A percentile compares a stretch with the other conserved stretches of the same genome.
Conservation (phyloP, 2,329 filamentous ascomycete genomes). For the Lasiodiplodia sp. region DNA sequence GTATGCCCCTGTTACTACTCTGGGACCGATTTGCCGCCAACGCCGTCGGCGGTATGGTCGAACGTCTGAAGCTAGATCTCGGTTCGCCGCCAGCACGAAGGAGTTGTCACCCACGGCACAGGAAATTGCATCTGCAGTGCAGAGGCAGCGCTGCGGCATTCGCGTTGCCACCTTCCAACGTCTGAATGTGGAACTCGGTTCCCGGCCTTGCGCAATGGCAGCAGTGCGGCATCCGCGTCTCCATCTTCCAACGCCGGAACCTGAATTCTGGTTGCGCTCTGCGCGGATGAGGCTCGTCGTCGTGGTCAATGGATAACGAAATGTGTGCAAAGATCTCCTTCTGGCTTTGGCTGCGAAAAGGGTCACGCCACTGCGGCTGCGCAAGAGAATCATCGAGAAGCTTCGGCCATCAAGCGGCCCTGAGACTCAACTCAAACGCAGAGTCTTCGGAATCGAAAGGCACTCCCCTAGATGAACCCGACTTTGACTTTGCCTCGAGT, state of each 20-base stretch:
- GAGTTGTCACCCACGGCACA: slow-evolving; percentile 16
- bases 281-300: slow-evolving; percentile 17
- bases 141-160: slow-evolving; percentile 6
- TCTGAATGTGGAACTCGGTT: slow-evolving; percentile 22
- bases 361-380: slow-evolving; percentile 23
- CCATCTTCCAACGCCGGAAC: slow-evolving; percentile 24
- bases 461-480: not conserved
- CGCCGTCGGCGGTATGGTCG: slow-evolving; percentile 2
- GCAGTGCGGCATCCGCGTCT: slow-evolving; percentile 20
- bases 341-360: slow-evolving; percentile 9
- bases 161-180: slow-evolving; percentile 23
- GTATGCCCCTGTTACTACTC: slow-evolving; percentile 10
- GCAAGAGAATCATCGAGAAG: not conserved
- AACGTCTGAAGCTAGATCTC: slow-evolving; percentile 22
- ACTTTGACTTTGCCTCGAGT: not conserved
- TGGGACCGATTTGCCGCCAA: slow-evolving; percentile 19
- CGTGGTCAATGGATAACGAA: not conserved
- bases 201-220: slow-evolving; percentile 20
- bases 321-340: not conserved
- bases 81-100: slow-evolving; percentile 14
- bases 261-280: slow-evolving; percentile 24
- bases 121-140: slow-evolving; percentile 20
- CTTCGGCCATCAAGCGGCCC: slow-evolving; percentile 1
- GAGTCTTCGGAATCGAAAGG: not conserved
- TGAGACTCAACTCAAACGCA: slow-evolving; percentile 3